Base-by-base conservation (phyloP, 2,329 filamentous ascomycete species). In the Ophiostoma novo-ulmi region DNA sequence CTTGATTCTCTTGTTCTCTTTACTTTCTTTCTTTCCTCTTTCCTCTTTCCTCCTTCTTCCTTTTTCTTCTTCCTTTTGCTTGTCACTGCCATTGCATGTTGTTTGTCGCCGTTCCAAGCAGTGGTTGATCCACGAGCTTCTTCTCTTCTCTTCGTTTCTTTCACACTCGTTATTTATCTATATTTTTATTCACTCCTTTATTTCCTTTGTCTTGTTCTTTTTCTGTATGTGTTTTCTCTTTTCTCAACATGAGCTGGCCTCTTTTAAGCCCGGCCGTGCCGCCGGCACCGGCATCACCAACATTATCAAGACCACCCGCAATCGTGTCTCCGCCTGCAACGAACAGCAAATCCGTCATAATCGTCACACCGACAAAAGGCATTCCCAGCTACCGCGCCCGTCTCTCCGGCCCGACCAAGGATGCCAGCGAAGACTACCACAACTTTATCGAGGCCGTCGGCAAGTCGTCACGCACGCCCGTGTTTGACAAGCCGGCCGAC, bases 401-500 rank as follows among this genome's bases (percentile, higher is more conserved):
- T 22, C 36, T 65, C 14, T 55, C 70, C 3, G 58, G 26, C 3
- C 65, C 68, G n/a, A 52, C 58, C 6, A 67, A 67, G n/a, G 55
- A 71, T 14, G 71, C 66, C 39, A 68, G 41, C 41, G 67, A 72
- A 5, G 72, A 73, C 61, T 72, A 72, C 55, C 71, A 71, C 68
- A 14, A 69, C 31, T 75, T 55, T 71, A 76, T 72, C 48, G 71
- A 58, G 58, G 55, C 67, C 2, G 69, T 71, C 3, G 67, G 52
- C 17, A 70, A 69, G 31, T 67, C 71, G 44, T n/a, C 64, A 5
- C 48, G 63, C 26, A 61, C 64, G 31, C 55, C 69, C 3, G 64
- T 61, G 8, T 70, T 67, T 35, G 52, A 36, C 22, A 36, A 67
- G 36, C 36, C 65, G n/a, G 26, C 14, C 26, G 39, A 48, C 26